Base-by-base conservation (phyloP, 345 rosid species). In the Erucastrum elatum region DNA sequence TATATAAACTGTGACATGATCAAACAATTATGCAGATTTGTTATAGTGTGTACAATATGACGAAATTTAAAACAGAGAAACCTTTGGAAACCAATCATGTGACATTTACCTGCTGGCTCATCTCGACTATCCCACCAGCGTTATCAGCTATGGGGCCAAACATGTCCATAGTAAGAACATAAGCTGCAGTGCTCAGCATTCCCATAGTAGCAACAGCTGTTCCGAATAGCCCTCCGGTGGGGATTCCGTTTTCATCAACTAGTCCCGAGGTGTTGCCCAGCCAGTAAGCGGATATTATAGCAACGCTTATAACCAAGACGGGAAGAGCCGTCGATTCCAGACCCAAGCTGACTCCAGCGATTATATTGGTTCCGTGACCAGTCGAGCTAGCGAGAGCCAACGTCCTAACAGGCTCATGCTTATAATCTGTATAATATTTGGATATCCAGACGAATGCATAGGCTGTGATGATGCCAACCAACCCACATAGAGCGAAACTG, bases 51-150 rank as follows among this genome's bases (percentile, higher is more conserved):
- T n/a, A n/a, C n/a, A n/a, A n/a, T n/a, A n/a, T n/a, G n/a, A n/a
- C n/a, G n/a, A 35, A 7, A 21, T 9, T 37, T 13, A 21, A 55
- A 75, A 61, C 59, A 72, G 35, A 34, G 61, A 17, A 55, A 29
- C 9, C 25, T n/a, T 64, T 49, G 21, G 27, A 13, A 69, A 33
- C 61, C 11, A 64, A 53, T 39, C 15, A 56, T 53, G 15, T 61
- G 71, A 76, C 16, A 37, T 12, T 85, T 85, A 95, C 99, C 97
- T 95, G 99, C 83, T 93, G 97, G 86, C 97, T 93, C 99, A 95
- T 95, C 92, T 95, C 99, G n/a, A 95, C 99, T 82, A 95, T 93
- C 69, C 99, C 99, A 85, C 99, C 98, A 84, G 98, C 99, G 81
- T 95, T 95, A 86, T 95, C 99, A 77, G 99, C 99, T 82, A 95